Evolutionary conservation across 139 green algal genomes (phyloP).

Genomic region (Asterochloris sp.): DNA sequence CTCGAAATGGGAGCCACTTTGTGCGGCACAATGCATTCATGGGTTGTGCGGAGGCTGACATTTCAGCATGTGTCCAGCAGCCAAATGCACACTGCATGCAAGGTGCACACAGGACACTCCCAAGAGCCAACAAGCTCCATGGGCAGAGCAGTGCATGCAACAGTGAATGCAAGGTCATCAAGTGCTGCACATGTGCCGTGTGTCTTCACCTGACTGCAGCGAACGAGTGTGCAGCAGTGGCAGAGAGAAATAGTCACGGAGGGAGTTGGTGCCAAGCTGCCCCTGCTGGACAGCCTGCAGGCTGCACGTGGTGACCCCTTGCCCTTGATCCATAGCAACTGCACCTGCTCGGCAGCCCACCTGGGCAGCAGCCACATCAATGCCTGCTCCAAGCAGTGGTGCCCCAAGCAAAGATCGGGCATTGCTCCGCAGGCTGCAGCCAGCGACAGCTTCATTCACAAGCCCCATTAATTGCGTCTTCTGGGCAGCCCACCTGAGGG

Average conservation of each 20-base stretch:
- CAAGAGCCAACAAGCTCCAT: background rate
- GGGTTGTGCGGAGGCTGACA: background rate
- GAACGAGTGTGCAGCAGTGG: too few species aligned
- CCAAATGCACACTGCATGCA: background rate
- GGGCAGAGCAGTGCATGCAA: background rate
- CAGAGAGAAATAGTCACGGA: too few species aligned
- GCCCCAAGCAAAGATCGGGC: background rate
- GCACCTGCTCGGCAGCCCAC: background rate
- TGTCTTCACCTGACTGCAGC: too few species aligned
- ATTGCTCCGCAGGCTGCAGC: too few species aligned
- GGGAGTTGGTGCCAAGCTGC: too few species aligned
- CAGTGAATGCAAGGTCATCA: too few species aligned
- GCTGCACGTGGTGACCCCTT: too few species aligned
- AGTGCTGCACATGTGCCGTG: too few species aligned
- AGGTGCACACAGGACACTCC: background rate
- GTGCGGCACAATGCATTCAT: background rate
- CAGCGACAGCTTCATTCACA: background rate
- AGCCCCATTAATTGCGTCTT: background rate
- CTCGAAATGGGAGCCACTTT: background rate
- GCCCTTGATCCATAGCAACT: too few species aligned
- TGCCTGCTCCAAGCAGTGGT: too few species aligned
- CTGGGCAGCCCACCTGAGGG: constrained; percentile 6
- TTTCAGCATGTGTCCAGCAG: background rate
- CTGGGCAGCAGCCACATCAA: too few species aligned
- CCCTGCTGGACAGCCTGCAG: too few species aligned